Conservation (phyloP, 352 stramenopile species). For the Pythium phragmitis region DNA sequence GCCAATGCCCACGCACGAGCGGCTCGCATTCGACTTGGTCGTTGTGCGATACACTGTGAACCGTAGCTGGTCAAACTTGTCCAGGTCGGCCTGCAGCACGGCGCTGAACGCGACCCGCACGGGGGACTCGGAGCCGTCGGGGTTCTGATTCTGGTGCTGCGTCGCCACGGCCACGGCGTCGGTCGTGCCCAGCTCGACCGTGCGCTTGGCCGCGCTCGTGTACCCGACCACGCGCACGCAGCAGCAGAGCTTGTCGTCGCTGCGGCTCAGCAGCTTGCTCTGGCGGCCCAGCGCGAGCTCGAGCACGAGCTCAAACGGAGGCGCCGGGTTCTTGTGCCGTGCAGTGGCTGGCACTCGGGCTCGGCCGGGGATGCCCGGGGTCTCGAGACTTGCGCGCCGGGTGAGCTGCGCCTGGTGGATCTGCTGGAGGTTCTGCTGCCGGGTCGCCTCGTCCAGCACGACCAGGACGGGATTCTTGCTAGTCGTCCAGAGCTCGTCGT, state of each 20-base stretch:
- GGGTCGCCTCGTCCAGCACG: constrained; percentile 13
- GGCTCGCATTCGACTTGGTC: constrained; percentile 31
- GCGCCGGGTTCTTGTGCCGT: background rate
- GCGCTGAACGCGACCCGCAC: constrained; percentile 55
- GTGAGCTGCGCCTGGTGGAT: constrained; percentile 4
- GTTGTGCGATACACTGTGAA: constrained; percentile 58
- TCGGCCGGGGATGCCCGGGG: too few species aligned
- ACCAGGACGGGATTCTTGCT: constrained; percentile 6
- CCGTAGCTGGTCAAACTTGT: constrained; percentile 59
- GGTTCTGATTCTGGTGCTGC: constrained; percentile 2
- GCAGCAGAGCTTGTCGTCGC: constrained; percentile 51
- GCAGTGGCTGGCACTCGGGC: too few species aligned
- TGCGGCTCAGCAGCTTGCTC: constrained; percentile 47
- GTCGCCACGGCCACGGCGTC: constrained; percentile 56
- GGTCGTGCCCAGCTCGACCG: constrained; percentile 59
- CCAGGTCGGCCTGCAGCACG: constrained; percentile 52
- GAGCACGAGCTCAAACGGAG: constrained; percentile 39
- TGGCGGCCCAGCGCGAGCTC: constrained; percentile 50
- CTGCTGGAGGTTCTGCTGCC: constrained; percentile 12
- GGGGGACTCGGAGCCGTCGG: constrained; percentile 22
- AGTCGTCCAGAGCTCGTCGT: constrained; percentile 28
- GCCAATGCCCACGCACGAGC: constrained; percentile 50
- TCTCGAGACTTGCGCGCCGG: background rate
- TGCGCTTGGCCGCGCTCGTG: constrained; percentile 35
- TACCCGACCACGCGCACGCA: constrained; percentile 59